Percentiles rank a stretch among this genome's conserved stretches.
These are phyloP conservation scores for Diaporthe sp. DNA, from an alignment of 2,329 filamentous ascomycete species.

Conservation along the genomic window DNA sequence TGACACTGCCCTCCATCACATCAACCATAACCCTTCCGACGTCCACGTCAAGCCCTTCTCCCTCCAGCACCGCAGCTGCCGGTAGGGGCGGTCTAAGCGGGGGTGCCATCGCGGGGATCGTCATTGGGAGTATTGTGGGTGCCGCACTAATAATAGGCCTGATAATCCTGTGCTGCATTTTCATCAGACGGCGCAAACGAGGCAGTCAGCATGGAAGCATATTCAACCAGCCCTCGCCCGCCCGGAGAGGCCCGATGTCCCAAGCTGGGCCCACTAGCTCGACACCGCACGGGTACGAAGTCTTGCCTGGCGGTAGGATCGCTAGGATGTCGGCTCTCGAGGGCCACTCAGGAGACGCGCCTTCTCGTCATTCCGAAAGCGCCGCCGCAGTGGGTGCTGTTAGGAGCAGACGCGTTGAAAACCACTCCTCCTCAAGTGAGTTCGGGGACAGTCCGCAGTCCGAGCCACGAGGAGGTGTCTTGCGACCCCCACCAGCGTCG, in stretches of 20 bases:
- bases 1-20: conserved; percentile 82
- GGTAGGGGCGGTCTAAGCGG: conserved; percentile 70
- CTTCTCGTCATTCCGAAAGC: conserved; percentile 63
- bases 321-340: conserved; percentile 96
- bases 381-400: conserved; percentile 61
- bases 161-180: conserved; percentile 75
- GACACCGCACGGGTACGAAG: conserved; percentile 72
- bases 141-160: conserved; percentile 77
- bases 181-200: conserved; percentile 61
- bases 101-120: conserved; percentile 92
- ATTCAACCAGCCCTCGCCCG: conserved; percentile 90
- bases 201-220: conserved; percentile 77
- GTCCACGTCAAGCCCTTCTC: conserved; percentile 57
- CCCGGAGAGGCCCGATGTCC: conserved; percentile 62
- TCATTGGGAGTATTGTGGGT: conserved; percentile 82
- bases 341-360: conserved; percentile 74
- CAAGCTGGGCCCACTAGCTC: conserved; percentile 50
- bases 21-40: conserved; percentile 75
- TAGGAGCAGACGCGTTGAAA: conserved; percentile 61
- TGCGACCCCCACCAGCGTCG: conserved; percentile 67
- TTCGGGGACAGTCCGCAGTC: conserved; percentile 80
- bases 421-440: conserved; percentile 78
- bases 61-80: conserved; percentile 49
- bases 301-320: conserved; percentile 88
- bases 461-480: conserved; percentile 66